phyloP scores from a whole-genome alignment of 371 early-diverging fungal species.

The Mortierella polycephala region DNA sequence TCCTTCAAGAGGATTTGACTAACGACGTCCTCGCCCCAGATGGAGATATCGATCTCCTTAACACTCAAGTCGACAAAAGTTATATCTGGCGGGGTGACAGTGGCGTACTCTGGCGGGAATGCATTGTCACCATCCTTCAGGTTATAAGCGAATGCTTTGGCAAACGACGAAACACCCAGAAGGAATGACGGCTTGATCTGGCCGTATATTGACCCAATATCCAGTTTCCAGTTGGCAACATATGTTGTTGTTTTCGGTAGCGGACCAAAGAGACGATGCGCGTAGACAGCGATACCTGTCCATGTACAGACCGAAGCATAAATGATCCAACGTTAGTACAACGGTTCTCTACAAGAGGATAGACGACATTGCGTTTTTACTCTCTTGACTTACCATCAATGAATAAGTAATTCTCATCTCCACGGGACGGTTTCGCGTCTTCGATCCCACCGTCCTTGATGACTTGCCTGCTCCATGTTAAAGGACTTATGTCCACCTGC shows the following conservation, averaged over 20 bases:
- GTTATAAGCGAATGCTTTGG: constrained; percentile 75
- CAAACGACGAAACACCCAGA: constrained; percentile 65
- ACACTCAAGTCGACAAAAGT: constrained; percentile 71
- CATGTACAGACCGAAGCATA: not conserved
- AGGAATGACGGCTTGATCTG: constrained; percentile 75
- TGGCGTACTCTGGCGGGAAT: constrained; percentile 63
- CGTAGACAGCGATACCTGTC: constrained; percentile 68
- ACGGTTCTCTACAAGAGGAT: too few species aligned
- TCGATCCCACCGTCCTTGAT: constrained; percentile 8
- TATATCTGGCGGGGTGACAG: constrained; percentile 67
- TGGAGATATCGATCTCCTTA: constrained; percentile 68
- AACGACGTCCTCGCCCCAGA: constrained; percentile 71
- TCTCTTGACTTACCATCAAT: constrained; percentile 63
- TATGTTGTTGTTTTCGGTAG: constrained; percentile 76
- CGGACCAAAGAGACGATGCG: constrained; percentile 82
- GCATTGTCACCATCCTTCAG: constrained; percentile 80
- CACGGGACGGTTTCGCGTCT: constrained; percentile 10
- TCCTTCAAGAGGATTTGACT: constrained; percentile 65
- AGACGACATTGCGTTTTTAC: too few species aligned
- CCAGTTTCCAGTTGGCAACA: constrained; percentile 79
- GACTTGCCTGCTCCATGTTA: constrained; percentile 69
- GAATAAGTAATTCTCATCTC: constrained; percentile 63
- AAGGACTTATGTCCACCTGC: constrained; percentile 71
- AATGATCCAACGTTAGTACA: too few species aligned
- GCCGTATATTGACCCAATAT: constrained; percentile 76